Base-by-base conservation (phyloP, 169 alveolate genomes). In the Babesia microti region DNA sequence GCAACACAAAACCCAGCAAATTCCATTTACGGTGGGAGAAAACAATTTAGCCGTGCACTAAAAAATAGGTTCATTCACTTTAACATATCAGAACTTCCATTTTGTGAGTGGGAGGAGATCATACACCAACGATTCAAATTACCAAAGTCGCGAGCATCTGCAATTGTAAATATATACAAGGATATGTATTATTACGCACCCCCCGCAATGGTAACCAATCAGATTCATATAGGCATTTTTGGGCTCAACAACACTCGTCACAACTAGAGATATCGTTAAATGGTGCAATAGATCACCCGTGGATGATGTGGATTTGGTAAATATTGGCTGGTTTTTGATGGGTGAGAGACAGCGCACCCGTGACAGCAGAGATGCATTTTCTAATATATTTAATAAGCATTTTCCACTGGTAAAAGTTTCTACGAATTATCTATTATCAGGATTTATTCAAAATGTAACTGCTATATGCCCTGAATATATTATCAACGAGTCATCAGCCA, bases 1-100 rank as follows among this genome's bases (percentile, higher is more conserved):
- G 99, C 99, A 3, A 95, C 99, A 0, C 96, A 95, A 73, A 97
- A 97, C 59, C 99, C 99, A 7, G 94, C 97, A 4, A 88, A 83
- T 40, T 84, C 84, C 58, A 82, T 84, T n/a, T 97, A 97, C 56
- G 97, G 98, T 7, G 99, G 99, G 23, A 83, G 99, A 41, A 97
- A 95, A 66, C 90, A 87, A 60, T 85, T 97, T 34, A 91, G 98
- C 23, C 87, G 90, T 60, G 99, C 99, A 0, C 91, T 96, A 71
- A 74, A 97, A 54, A 95, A 95, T 65, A 84, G 99, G 44, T 97
- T 97, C 67, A 79, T 93, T 32, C 94, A 92, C 70, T 76, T 94
- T 44, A 88, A 84, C 53, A 87, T 95, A 35, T 89, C 87, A 42
- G 96, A 89, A 46, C 85, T 94, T 22, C 89, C 93, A 19, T 50